Base-by-base conservation (phyloP, 352 stramenopile species). In the Peronospora tabacina region DNA sequence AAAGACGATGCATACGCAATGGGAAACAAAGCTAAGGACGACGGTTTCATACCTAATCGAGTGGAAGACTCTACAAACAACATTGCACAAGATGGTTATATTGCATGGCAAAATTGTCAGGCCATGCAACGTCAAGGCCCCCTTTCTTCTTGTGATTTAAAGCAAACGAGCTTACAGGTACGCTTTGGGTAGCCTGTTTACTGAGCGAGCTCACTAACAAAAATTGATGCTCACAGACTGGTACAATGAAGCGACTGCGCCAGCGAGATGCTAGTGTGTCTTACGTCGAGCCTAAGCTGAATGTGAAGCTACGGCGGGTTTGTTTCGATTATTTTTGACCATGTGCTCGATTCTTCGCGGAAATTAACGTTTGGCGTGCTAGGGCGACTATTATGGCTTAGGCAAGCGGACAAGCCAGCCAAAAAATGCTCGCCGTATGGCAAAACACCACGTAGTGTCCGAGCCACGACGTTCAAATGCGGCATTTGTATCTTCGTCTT, bases 311-410 rank as follows among this genome's bases (percentile, higher is more conserved):
- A 34, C 73, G 75, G 0, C 63, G 61, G 44, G 78, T 89, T 39
- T 24, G 54, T 42, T 17, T 26, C 15, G 10, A 20, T 17, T 24
- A 44, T 51, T 10, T 9, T 44, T 29, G 12, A 11, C 22, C 12
- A 47, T 44, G 1, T 30, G 22, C 26, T 32, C 20, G 19, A 44
- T 19, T 36, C 19, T 32, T 32, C 5, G 7, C 7, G 28, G 7
- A 29, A 26, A 32, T 32, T 12, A 32, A 32, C 38, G 12, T 13
- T 40, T 54, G 19, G 8, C 42, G 8, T 34, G 29, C 9, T 44
- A 89, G 78, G 75, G 77, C 38, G 73, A 85, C 45, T 74, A 85
- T 44, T 82, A 84, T 42, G 78, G 75, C n/a, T 56, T 89, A 33
- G 56, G 69, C 15, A 72, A 73, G 43, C 69, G 61, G 15, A 39